Evolutionary conservation across 2,329 filamentous ascomycete species (phyloP), one percentile per base, ranked within the genome.

Genomic region (Metarhizium album): DNA sequence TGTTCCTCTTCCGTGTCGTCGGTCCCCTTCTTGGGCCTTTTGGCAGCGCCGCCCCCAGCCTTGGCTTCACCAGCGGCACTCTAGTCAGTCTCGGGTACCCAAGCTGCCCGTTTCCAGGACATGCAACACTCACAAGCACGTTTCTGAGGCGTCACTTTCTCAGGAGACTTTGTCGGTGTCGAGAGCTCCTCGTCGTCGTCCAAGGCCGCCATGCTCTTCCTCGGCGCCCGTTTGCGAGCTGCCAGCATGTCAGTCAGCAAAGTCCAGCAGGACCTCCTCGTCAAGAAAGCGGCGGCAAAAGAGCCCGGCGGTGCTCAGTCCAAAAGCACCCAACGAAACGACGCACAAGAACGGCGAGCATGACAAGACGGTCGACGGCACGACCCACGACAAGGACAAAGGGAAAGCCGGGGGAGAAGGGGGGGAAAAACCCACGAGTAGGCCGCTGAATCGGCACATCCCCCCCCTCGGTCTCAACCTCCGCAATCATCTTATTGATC

Each of bases 401-500:
- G 14, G 29, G 27, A 9, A 18, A 8, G 7, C n/a, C n/a, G n/a
- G n/a, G n/a, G n/a, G 6, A 11, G 29, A 29, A 16, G 22, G 11
- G 23, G 9, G 20, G 20, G 9, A n/a, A 33, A 38, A 16, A 55
- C 62, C 55, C 52, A 62, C 64, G 49, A 11, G 53, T 48, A 13
- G 54, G 31, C 49, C 60, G 64, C 14, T 58, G 60, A 0, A 50
- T 11, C 0, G 57, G 51, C 0, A 47, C n/a, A 3, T 45, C 38
- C 7, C 2, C 48, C 8, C 59, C 46, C 2, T 61, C 52, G 2
- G 53, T 45, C 46, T 69, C 67, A 16, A 72, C 57, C 0, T 69
- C 68, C 0, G 60, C 57, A 9, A 70, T 62, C 3, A 59, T 56
- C 31, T 70, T 70, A 24, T 63, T 62, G 22, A 71, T 61, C 11